Conservation (phyloP, 148 eudicot species). For the Talinum fruticosum region DNA sequence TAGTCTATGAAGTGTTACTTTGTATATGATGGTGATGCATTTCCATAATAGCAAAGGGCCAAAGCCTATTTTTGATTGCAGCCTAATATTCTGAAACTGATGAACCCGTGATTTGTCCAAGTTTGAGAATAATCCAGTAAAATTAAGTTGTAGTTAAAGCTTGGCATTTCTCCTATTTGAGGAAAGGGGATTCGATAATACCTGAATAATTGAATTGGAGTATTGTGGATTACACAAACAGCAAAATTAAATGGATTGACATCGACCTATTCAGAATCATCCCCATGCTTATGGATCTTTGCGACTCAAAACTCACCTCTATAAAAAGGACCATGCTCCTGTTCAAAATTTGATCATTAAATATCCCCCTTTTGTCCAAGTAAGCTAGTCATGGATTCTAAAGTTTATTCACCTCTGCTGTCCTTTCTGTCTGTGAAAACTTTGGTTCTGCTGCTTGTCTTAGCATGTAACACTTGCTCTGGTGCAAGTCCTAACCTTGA, state of each 20-base stretch:
- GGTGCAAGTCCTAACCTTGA: neutral
- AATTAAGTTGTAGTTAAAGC: neutral
- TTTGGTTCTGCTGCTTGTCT: neutral
- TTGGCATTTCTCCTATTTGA: neutral
- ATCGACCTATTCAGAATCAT: neutral
- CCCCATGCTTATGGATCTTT: neutral
- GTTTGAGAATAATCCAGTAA: neutral
- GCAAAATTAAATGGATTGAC: neutral
- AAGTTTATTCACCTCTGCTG: neutral
- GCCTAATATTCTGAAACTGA: neutral
- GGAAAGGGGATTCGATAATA: neutral
- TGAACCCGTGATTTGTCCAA: neutral
- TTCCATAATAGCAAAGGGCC: neutral
- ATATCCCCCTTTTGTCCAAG: neutral
- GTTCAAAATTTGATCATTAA: neutral
- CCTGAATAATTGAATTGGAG: slow-evolving; percentile 5
- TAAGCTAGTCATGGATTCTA: neutral
- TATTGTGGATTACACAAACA: neutral
- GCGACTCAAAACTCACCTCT: neutral
- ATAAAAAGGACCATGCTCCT: neutral
- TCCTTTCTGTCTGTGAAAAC: neutral
- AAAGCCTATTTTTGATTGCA: neutral
- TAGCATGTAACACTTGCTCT: neutral
- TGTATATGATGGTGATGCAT: neutral
- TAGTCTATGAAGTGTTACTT: too few relatives aligned